Conservation (phyloP, 208 protist species). For the Naegleria lovaniensis region DNA sequence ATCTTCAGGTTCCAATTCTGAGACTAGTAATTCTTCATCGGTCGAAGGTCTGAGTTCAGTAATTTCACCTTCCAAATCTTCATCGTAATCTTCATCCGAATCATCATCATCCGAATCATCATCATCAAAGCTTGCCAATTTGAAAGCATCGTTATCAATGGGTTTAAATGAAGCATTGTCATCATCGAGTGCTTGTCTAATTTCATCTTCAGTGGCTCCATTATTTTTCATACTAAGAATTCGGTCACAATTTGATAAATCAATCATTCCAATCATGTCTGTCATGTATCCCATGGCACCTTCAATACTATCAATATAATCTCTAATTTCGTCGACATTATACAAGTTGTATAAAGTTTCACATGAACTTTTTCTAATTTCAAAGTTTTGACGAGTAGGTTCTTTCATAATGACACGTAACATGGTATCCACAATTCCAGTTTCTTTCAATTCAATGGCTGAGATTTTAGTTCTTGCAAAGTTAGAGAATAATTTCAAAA, state of each 20-base stretch:
- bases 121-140: neutral
- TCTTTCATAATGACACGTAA: constrained; percentile 2
- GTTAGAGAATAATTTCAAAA: neutral
- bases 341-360: neutral
- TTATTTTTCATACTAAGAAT: neutral
- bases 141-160: neutral
- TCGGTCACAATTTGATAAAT: neutral
- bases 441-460: neutral
- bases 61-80: neutral
- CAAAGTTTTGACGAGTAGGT: neutral
- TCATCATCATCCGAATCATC: neutral
- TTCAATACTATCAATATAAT: neutral
- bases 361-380: neutral
- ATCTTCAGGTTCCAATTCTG: constrained; percentile 2
- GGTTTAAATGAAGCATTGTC: neutral
- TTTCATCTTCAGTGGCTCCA: neutral
- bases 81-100: neutral
- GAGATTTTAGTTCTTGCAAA: neutral
- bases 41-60: neutral
- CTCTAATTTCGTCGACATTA: neutral
- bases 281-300: neutral
- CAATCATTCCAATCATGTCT: neutral
- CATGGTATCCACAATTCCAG: neutral
- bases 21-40: neutral
- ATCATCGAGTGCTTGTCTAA: neutral